A percentile compares a stretch with the other conserved stretches of the same genome.
These are phyloP conservation scores for Verticillium tricorpus DNA, from an alignment of 2,329 filamentous ascomycete species.

Conservation along the genomic window DNA sequence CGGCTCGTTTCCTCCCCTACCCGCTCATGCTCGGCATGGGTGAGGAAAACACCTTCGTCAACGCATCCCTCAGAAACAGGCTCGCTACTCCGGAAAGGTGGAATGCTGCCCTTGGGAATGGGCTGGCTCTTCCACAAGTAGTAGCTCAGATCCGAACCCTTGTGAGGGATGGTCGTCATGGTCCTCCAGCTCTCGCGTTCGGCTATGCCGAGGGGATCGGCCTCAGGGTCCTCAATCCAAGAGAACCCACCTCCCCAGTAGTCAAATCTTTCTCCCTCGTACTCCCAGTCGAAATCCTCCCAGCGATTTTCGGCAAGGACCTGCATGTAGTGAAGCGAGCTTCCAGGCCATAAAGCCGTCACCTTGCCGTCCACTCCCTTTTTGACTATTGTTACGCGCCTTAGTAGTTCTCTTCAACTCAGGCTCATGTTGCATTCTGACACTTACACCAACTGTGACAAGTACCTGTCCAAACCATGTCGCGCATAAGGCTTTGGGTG, in stretches of 20 bases:
- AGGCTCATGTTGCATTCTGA: too few species aligned
- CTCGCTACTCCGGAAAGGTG: not conserved
- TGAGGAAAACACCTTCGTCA: too few species aligned
- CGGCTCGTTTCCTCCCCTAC: too few species aligned
- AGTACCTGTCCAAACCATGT: slow-evolving; percentile 32
- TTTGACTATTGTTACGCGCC: slow-evolving; percentile 9
- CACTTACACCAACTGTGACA: slow-evolving; percentile 46
- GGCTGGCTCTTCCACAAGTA: slow-evolving; percentile 3
- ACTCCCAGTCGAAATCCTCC: slow-evolving; percentile 44
- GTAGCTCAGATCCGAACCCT: slow-evolving; percentile 8
- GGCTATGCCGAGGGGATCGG: slow-evolving; percentile 14
- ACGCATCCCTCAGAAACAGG: not conserved
- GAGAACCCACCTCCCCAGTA: slow-evolving; percentile 45
- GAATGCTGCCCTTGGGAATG: not conserved
- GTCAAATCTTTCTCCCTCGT: slow-evolving; percentile 33
- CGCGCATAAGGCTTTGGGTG: slow-evolving; percentile 35
- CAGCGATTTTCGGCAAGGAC: slow-evolving; percentile 32
- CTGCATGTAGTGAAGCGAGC: slow-evolving; percentile 29
- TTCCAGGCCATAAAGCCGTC: slow-evolving; percentile 39
- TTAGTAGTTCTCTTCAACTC: too few species aligned
- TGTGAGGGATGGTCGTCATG: slow-evolving; percentile 4
- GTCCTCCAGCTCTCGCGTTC: slow-evolving; percentile 3
- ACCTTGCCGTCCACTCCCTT: slow-evolving; percentile 33
- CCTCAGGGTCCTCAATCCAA: slow-evolving; percentile 15
- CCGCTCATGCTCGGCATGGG: too few species aligned